Evolutionary conservation across 2,329 filamentous ascomycete species (phyloP).

Genomic region (Ascochyta fabae): DNA sequence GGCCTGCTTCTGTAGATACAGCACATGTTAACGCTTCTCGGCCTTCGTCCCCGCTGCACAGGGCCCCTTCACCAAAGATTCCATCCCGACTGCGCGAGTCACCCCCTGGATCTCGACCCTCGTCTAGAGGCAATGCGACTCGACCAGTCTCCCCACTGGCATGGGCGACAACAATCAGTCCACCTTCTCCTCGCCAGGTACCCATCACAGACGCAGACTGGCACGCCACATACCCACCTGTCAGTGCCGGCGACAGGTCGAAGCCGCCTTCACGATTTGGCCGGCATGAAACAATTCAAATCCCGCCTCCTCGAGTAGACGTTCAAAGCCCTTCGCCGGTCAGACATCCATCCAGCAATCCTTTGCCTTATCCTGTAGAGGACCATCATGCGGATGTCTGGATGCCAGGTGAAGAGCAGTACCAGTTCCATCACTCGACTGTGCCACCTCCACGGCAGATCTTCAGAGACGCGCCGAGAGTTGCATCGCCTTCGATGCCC

Average conservation of each 20-base stretch:
- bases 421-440: conserved; percentile 47
- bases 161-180: conserved; percentile 26
- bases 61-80: conserved; percentile 38
- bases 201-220: conserved; percentile 38
- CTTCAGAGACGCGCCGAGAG: conserved; percentile 32
- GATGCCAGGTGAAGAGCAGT: conserved; percentile 54
- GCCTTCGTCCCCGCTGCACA: conserved; percentile 34
- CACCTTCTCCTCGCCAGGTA: conserved; percentile 27
- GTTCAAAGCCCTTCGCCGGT: conserved; percentile 42
- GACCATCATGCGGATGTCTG: conserved; percentile 43
- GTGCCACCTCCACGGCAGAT: conserved; percentile 28
- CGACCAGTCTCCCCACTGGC: conserved; percentile 37
- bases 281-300: conserved; percentile 40
- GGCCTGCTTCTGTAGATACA: conserved; percentile 29
- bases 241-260: conserved; percentile 29
- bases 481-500: conserved; percentile 26
- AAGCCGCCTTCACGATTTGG: conserved; percentile 36
- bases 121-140: conserved; percentile 32
- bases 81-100: conserved; percentile 32
- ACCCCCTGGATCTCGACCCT: conserved; percentile 34
- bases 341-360: conserved; percentile 28
- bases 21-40: conserved; percentile 24
- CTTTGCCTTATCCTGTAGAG: conserved; percentile 56
- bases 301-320: conserved; percentile 41
- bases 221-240: conserved; percentile 41